Evolutionary conservation across 768 basidiomycete species (phyloP).

Genomic region (Leccinum subtestaceum): DNA sequence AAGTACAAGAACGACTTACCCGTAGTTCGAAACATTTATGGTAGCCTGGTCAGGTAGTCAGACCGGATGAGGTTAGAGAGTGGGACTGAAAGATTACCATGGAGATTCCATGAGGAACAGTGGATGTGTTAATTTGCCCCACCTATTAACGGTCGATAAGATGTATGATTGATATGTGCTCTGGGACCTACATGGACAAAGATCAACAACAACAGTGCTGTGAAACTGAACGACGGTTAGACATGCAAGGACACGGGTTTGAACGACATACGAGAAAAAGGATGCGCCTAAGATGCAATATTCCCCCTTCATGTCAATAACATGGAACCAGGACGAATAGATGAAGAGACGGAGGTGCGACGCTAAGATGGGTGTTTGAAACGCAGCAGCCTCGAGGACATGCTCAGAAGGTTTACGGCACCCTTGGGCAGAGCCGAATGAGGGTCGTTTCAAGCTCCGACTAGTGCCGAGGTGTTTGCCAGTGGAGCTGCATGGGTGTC

Average conservation of each 20-base stretch:
- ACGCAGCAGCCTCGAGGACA: slow-evolving; percentile 23
- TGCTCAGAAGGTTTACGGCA: slow-evolving; percentile 17
- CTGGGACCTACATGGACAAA: slow-evolving; percentile 68
- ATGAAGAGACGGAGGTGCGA: slow-evolving; percentile 17
- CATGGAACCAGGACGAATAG: slow-evolving; percentile 20
- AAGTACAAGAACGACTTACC: slow-evolving; percentile 41
- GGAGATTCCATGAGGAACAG: slow-evolving; percentile 65
- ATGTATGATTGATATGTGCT: slow-evolving; percentile 16
- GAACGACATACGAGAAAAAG: slow-evolving; percentile 59
- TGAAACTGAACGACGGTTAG: slow-evolving; percentile 20
- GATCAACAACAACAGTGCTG: slow-evolving; percentile 59
- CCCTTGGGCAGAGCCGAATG: slow-evolving; percentile 8
- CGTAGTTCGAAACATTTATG: slow-evolving; percentile 69
- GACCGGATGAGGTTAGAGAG: slow-evolving; percentile 2
- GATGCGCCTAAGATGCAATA: slow-evolving; percentile 71
- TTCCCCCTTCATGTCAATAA: slow-evolving; percentile 63
- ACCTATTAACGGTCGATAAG: slow-evolving; percentile 46
- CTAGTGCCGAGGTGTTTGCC: background rate
- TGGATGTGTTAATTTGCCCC: slow-evolving; percentile 78
- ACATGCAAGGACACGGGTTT: slow-evolving; percentile 6
- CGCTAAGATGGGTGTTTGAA: slow-evolving; percentile 18
- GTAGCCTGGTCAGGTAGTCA: slow-evolving; percentile 46
- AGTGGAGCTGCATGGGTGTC: background rate
- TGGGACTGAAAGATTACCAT: slow-evolving; percentile 50
- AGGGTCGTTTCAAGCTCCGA: slow-evolving; percentile 13